Evolutionary conservation across 23 red algal species (phyloP).

Genomic region (Agarophyton chilense): DNA sequence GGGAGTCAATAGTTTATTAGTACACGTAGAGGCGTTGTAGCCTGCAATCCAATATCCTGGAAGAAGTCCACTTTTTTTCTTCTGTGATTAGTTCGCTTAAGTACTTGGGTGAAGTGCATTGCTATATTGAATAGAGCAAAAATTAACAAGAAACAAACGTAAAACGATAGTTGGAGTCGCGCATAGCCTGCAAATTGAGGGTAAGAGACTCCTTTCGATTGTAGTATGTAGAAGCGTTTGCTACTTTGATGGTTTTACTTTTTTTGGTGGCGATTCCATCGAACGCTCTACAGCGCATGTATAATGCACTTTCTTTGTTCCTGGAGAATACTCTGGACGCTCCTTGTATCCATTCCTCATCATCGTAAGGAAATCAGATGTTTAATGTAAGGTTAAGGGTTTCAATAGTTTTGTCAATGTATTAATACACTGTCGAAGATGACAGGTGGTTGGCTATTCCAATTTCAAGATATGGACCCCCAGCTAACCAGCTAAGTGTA

Average conservation of each 20-base stretch:
- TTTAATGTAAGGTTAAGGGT: background rate
- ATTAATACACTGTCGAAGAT: slow-evolving; percentile 19
- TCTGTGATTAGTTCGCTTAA: too few relatives aligned
- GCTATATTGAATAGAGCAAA: background rate
- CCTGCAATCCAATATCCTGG: too few relatives aligned
- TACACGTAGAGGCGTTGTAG: slow-evolving; percentile 24
- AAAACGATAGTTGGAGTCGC: slow-evolving; percentile 18
- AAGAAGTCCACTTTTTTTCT: background rate
- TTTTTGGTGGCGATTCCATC: too few relatives aligned
- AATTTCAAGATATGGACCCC: too few relatives aligned
- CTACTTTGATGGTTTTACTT: too few relatives aligned
- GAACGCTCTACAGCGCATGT: too few relatives aligned
- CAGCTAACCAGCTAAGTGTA: too few relatives aligned
- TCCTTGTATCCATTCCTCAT: too few relatives aligned
- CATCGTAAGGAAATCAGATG: slow-evolving; percentile 1
- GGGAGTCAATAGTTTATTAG: slow-evolving; percentile 16
- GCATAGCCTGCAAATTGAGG: slow-evolving; percentile 32
- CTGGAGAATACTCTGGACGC: too few relatives aligned
- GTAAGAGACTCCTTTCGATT: slow-evolving; percentile 33
- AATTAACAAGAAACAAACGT: background rate
- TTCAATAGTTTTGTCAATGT: slow-evolving; percentile 8
- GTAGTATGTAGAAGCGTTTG: slow-evolving; percentile 35
- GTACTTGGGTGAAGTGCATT: too few relatives aligned
- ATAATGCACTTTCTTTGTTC: too few relatives aligned
- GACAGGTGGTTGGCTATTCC: too few relatives aligned